Base-by-base conservation (phyloP, 768 basidiomycete genomes). In the Lactarius sp. region DNA sequence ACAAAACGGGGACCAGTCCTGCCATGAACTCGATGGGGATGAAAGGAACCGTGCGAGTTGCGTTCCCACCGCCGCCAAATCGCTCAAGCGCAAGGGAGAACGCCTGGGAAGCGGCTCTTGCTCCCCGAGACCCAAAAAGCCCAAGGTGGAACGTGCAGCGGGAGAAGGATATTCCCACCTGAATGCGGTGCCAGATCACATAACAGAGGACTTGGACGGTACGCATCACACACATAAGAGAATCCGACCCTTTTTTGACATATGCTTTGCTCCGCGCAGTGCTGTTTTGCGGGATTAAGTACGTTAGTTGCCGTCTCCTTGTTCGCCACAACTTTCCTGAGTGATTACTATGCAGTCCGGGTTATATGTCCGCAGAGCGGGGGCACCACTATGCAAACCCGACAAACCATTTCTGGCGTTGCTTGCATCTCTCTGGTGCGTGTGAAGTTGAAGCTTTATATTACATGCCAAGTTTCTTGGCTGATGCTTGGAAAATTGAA, bases 261-360 rank as follows among this genome's bases (percentile, higher is more conserved):
- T 8, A 54, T 46, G 8, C 37, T 34, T 36, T 54, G 0, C 49
- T 13, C 10, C 13, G 14, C 27, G 0, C 56, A 93, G 90, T 93
- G 27, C 67, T 92, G 14, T 92, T 94, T 67, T 92, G 90, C 69
- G 92, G 92, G 9, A 91, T 94, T 55, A 94, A 92, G 91, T 91
- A 66, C 59, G 79, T 66, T 16, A 4, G 18, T 34, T 31, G 53
- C 18, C 12, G n/a, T 7, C 16, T 27, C 18, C 4, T 1, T 14
- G 10, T 13, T 6, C 9, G 7, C 20, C 22, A 7, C 20, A 8
- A 6, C 18, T 31, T 18, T 18, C 22, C 31, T 6, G 12, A 14
- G 36, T 22, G 37, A 41, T 54, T 6, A 16, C 64, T 37, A 64
- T 33, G 18, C 51, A 91, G 87, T 69, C 88, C 88, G 2, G 91